Conservation (phyloP, 192 early-diverging fungal species). For the Podila epigama region DNA sequence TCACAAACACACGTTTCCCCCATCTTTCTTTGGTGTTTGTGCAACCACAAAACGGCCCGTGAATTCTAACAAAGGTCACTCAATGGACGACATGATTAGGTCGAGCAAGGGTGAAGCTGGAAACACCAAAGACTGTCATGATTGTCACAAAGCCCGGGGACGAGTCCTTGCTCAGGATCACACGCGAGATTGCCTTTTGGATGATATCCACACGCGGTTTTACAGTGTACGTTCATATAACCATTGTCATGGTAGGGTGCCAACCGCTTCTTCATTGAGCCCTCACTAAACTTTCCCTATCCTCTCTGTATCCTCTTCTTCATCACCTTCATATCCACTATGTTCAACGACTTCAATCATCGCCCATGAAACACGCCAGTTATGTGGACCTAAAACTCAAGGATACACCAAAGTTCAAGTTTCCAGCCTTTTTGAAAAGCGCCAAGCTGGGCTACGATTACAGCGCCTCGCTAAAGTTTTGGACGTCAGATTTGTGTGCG, state of each 20-base stretch:
- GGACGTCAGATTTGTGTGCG: constrained; percentile 79
- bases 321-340: too few species aligned
- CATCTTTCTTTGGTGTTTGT: too few species aligned
- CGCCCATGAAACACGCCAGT: too few species aligned
- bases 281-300: too few species aligned
- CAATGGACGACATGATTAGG: constrained; percentile 18
- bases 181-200: constrained; percentile 73
- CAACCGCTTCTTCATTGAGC: too few species aligned
- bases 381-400: constrained; percentile 74
- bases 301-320: background rate
- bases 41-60: too few species aligned
- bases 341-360: too few species aligned
- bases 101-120: constrained; percentile 53
- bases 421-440: constrained; percentile 53
- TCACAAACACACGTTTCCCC: too few species aligned
- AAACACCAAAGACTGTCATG: constrained; percentile 64
- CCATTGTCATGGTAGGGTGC: too few species aligned
- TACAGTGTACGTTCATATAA: constrained; percentile 53
- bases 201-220: constrained; percentile 62
- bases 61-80: too few species aligned
- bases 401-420: constrained; percentile 62
- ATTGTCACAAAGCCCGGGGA: constrained; percentile 83
- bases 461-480: constrained; percentile 63
- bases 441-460: constrained; percentile 53
- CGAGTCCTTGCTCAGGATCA: constrained; percentile 66